Conservation (phyloP, 2,329 filamentous ascomycete species). For the Byssochlamys sp. region DNA sequence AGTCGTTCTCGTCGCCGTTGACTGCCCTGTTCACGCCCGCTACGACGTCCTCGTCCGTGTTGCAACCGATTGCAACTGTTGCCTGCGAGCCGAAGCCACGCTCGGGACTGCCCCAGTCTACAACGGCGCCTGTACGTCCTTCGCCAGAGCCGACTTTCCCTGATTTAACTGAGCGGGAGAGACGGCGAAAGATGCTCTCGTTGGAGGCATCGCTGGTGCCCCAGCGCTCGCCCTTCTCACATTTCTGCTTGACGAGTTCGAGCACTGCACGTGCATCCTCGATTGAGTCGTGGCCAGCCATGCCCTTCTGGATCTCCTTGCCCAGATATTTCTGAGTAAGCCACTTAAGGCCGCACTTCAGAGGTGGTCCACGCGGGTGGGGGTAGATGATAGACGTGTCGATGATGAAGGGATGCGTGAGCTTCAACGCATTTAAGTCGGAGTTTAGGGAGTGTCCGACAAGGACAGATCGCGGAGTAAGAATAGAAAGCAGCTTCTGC, state of each 20-base stretch:
- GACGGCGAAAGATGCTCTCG: conserved; percentile 81
- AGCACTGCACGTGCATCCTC: conserved; percentile 88
- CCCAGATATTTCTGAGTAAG: conserved; percentile 75
- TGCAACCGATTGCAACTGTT: conserved; percentile 47
- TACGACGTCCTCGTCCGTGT: conserved; percentile 49
- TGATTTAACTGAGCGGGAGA: conserved; percentile 48
- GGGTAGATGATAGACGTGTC: conserved; percentile 86
- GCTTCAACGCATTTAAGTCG: conserved; percentile 65
- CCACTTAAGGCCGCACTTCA: conserved; percentile 86
- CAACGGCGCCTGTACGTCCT: conserved; percentile 46
- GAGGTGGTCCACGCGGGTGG: conserved; percentile 76
- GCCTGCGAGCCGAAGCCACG: conserved; percentile 51
- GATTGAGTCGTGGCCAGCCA: conserved; percentile 74
- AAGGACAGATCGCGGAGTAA: conserved; percentile 43
- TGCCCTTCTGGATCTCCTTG: conserved; percentile 77
- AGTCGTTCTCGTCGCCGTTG: conserved; percentile 37
- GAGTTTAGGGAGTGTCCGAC: conserved; percentile 41
- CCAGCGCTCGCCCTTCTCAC: conserved; percentile 82
- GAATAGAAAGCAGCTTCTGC: conserved; percentile 58
- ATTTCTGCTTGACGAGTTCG: conserved; percentile 89
- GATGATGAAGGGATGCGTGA: conserved; percentile 85
- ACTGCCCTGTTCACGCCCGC: conserved; percentile 45
- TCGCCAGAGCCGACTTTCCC: conserved; percentile 24
- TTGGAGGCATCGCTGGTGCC: conserved; percentile 67
- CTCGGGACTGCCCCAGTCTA: conserved; percentile 81